A percentile compares a stretch with the other conserved stretches of the same genome.
These are phyloP conservation scores for Erodium texanum DNA, from an alignment of 441 rosid genomes.

Conservation along the genomic window DNA sequence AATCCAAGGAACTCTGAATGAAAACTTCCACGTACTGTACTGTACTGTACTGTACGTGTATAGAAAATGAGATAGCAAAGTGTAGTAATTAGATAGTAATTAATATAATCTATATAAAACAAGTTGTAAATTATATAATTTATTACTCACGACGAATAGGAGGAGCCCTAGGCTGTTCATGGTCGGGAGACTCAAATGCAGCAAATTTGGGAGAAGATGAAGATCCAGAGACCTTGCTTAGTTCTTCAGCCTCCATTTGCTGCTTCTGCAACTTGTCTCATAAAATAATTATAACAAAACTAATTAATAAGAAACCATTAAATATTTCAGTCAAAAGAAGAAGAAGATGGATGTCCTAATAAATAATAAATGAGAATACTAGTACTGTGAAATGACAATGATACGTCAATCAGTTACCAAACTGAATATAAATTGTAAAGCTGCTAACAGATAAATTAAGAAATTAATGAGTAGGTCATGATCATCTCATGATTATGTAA, in stretches of 20 bases:
- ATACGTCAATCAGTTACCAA: no score
- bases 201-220: slow-evolving; percentile 37
- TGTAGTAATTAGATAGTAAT: no score
- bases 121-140: no score
- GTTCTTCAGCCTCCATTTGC: slow-evolving; percentile 33
- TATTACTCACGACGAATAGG: slow-evolving; percentile 59
- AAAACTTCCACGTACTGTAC: no score
- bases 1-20: no score
- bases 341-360: no score
- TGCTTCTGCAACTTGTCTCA: slow-evolving; percentile 44
- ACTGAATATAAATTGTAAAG: background rate
- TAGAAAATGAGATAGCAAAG: no score
- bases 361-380: no score
- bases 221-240: slow-evolving; percentile 50
- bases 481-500: background rate
- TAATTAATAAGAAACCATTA: background rate
- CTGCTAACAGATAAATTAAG: background rate
- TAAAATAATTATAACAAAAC: background rate
- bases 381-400: no score
- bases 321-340: no score
- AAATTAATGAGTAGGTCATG: background rate
- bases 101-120: no score
- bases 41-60: no score
- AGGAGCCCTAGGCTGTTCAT: slow-evolving; percentile 56
- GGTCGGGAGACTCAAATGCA: slow-evolving; percentile 37